Conservation (phyloP, 495 filamentous ascomycete species). For the Aspergillus nidulans region DNA sequence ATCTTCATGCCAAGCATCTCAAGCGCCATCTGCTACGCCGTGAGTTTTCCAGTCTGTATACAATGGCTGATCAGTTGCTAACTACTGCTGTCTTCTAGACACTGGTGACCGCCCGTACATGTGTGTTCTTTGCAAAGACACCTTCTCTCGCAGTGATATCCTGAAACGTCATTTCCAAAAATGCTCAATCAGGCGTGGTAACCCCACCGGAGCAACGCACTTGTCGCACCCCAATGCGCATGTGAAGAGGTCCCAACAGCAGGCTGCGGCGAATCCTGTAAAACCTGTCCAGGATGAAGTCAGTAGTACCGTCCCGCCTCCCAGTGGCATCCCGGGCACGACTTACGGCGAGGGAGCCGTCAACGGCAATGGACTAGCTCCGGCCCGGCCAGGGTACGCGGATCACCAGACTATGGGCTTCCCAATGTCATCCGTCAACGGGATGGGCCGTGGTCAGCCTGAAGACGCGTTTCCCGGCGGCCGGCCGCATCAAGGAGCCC, state of each 20-base stretch:
- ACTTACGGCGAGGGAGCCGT: constrained; percentile 43
- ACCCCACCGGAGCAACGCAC: constrained; percentile 88
- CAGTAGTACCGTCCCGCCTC: constrained; percentile 39
- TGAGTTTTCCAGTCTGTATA: constrained; percentile 51
- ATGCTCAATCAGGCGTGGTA: constrained; percentile 90
- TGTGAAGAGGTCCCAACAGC: constrained; percentile 60
- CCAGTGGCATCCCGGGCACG: constrained; percentile 43
- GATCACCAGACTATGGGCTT: constrained; percentile 46
- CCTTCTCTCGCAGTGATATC: constrained; percentile 97
- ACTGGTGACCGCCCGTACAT: constrained; percentile 96
- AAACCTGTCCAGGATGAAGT: constrained; percentile 48
- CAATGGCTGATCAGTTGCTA: not conserved
- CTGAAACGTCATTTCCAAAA: constrained; percentile 98
- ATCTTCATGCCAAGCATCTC: constrained; percentile 94
- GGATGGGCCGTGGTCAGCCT: constrained; percentile 41
- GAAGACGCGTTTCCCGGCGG: constrained; percentile 37
- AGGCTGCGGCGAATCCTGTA: constrained; percentile 55
- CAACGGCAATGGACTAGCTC: constrained; percentile 42
- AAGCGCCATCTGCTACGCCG: constrained; percentile 93
- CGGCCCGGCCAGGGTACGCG: constrained; percentile 34
- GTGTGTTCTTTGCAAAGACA: constrained; percentile 94
- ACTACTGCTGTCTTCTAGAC: constrained; percentile 49
- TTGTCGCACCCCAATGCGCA: constrained; percentile 86
- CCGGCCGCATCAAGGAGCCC: constrained; percentile 37
- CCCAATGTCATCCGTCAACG: constrained; percentile 44